phyloP scores from a whole-genome alignment of 148 eudicot species.

The Linanthus parryae region DNA sequence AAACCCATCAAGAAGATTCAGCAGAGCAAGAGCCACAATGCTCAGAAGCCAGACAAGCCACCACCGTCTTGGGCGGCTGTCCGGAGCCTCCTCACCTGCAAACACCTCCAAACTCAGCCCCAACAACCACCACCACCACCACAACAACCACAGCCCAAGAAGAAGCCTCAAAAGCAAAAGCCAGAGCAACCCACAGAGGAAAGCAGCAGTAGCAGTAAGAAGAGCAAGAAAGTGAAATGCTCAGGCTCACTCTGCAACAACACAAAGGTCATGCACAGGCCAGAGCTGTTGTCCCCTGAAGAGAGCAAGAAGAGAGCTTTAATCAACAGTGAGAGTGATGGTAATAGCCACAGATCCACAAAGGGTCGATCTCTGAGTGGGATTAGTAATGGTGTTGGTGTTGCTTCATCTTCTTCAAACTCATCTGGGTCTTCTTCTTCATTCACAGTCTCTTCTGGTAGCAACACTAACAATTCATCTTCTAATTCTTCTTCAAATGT shows the following conservation, averaged over 20 bases:
- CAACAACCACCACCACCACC: conserved; percentile 26
- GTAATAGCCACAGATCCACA: conserved; percentile 36
- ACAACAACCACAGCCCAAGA: conserved; percentile 13
- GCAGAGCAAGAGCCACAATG: background rate
- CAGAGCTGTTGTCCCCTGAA: conserved; percentile 40
- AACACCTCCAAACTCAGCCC: conserved; percentile 48
- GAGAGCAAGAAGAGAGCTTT: conserved; percentile 28
- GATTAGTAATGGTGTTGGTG: conserved; percentile 8
- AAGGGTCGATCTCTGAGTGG: conserved; percentile 27
- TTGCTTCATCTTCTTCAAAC: conserved; percentile 17
- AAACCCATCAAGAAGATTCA: conserved; percentile 23
- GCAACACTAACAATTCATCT: conserved; percentile 2
- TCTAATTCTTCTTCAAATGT: conserved; percentile 8
- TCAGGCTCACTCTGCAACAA: conserved; percentile 83
- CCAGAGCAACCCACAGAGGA: conserved; percentile 21
- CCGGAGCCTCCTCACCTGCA: conserved; percentile 77
- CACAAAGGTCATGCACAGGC: conserved; percentile 80
- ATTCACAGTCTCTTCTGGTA: no score
- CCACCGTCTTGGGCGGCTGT: conserved; percentile 68
- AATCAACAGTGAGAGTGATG: conserved; percentile 22
- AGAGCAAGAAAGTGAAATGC: conserved; percentile 70
- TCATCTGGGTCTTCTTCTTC: conserved; percentile 15
- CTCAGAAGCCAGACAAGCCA: conserved; percentile 19
- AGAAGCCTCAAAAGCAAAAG: conserved; percentile 17
- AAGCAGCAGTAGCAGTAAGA: conserved; percentile 23